Evolutionary conservation across 495 filamentous ascomycete genomes (phyloP), one percentile per base, ranked within the genome.

Genomic region (Penicillium odoratum): DNA sequence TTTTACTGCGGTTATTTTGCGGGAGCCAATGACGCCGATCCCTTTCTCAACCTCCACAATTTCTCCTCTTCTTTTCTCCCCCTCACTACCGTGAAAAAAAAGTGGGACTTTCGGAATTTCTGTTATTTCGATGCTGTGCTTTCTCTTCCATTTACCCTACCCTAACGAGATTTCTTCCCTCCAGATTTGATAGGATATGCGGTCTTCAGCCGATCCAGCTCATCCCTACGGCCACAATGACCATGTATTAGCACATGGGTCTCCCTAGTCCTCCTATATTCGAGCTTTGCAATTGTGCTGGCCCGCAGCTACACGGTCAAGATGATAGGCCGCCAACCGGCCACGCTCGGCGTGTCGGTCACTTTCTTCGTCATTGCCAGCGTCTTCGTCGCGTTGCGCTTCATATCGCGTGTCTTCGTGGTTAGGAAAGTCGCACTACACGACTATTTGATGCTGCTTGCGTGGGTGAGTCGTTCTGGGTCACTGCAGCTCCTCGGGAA

Each of bases 381-480:
- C 48, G 64, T 88, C 28, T 91, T 94, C 64, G 90, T 95, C 53
- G 78, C 77, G 28, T 79, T 89, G 3, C 83, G 92, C 25, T 78
- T 95, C 53, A 62, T 90, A 30, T 91, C 89, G 38, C 83, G 92
- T 26, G 77, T 85, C 46, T 85, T 82, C 31, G 86, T 98, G 36
- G 85, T 95, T 47, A 83, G 82, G 59, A 83, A 75, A 55, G 70
- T 92, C 13, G 81, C 79, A 30, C 77, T 78, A 68, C 91, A 96
- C 69, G 93, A 98, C 74, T 91, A 90, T 74, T 81, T 90, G 63
- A 96, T 98, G 59, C 67, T 92, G 25, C 43, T 91, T 56, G 91
- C 92, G 60, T 97, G 90, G 93, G 80, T 91, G 76, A 61, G 77
- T 74, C 16, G 25, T 56, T 29, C 51, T 38, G 25, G 36, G 36